phyloP scores from a whole-genome alignment of 768 basidiomycete genomes.

The Strobilomyces echinocephalus region DNA sequence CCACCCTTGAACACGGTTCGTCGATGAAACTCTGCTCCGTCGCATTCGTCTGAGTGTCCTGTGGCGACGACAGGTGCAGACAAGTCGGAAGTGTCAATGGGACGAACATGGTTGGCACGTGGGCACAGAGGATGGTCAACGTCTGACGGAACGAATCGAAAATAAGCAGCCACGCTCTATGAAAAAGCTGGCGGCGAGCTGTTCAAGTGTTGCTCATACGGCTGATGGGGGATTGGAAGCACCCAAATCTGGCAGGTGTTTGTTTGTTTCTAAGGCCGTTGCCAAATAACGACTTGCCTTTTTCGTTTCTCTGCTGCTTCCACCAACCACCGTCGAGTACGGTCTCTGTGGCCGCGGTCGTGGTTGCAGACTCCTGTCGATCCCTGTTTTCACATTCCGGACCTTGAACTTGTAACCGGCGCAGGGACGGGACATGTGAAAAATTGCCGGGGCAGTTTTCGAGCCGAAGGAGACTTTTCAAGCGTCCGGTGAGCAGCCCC shows the following conservation, averaged over 20 bases:
- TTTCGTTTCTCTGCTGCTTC: neutral
- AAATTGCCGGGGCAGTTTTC: neutral
- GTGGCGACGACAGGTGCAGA: conserved; percentile 10
- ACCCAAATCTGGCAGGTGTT: conserved; percentile 16
- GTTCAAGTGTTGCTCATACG: conserved; percentile 5
- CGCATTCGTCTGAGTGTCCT: conserved; percentile 5
- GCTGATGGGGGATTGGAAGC: neutral
- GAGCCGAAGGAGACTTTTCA: neutral
- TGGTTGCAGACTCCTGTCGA: neutral
- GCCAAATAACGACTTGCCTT: conserved; percentile 22
- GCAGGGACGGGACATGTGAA: neutral
- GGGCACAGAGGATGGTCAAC: neutral
- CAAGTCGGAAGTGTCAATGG: conserved; percentile 21
- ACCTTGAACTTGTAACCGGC: neutral
- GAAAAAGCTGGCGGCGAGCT: conserved; percentile 1
- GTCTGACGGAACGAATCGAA: neutral
- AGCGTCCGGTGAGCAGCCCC: neutral
- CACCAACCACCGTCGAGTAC: neutral
- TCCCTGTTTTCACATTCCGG: no score
- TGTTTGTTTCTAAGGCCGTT: conserved; percentile 29
- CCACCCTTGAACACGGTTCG: conserved; percentile 15
- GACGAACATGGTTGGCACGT: conserved; percentile 19
- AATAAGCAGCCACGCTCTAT: neutral
- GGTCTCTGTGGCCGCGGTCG: neutral
- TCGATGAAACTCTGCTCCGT: conserved; percentile 25